Evolutionary conservation across 306 rosid species (phyloP).

Genomic region (Betula pendula): DNA sequence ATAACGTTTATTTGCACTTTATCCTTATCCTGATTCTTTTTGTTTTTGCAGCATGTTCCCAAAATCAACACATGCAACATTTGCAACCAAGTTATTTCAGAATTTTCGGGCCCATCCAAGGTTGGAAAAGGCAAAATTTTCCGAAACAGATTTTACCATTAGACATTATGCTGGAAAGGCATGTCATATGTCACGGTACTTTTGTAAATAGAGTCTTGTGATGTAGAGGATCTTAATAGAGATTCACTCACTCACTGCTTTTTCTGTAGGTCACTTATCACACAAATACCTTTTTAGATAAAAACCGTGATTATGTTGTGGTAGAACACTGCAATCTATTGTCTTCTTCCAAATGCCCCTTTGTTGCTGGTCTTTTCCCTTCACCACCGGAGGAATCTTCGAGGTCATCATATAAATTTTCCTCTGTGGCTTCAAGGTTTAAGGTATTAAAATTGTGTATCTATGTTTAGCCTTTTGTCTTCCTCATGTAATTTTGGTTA

Average conservation of each 20-base stretch:
- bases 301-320: slow-evolving; percentile 96
- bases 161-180: slow-evolving; percentile 99
- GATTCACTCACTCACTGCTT: slow-evolving; percentile 6
- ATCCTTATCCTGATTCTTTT: slow-evolving; percentile 48
- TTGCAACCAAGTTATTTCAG: slow-evolving; percentile 93
- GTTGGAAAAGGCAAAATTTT: slow-evolving; percentile 82
- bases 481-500: not conserved
- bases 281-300: slow-evolving; percentile 82
- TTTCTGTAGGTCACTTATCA: slow-evolving; percentile 85
- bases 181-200: slow-evolving; percentile 24
- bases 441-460: slow-evolving; percentile 55
- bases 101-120: slow-evolving; percentile 69
- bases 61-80: slow-evolving; percentile 85
- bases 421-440: slow-evolving; percentile 94
- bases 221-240: slow-evolving; percentile 16
- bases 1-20: slow-evolving; percentile 23
- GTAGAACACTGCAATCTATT: slow-evolving; percentile 87
- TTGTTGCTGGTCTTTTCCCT: slow-evolving; percentile 75
- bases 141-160: slow-evolving; percentile 85
- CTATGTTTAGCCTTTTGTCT: not conserved
- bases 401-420: slow-evolving; percentile 91
- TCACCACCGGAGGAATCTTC: slow-evolving; percentile 74
- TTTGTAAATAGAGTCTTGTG: slow-evolving; percentile 17
- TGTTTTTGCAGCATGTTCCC: slow-evolving; percentile 90
- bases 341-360: slow-evolving; percentile 78